Conservation (phyloP, 306 rosid species). For the Quercus aquifolioides region DNA sequence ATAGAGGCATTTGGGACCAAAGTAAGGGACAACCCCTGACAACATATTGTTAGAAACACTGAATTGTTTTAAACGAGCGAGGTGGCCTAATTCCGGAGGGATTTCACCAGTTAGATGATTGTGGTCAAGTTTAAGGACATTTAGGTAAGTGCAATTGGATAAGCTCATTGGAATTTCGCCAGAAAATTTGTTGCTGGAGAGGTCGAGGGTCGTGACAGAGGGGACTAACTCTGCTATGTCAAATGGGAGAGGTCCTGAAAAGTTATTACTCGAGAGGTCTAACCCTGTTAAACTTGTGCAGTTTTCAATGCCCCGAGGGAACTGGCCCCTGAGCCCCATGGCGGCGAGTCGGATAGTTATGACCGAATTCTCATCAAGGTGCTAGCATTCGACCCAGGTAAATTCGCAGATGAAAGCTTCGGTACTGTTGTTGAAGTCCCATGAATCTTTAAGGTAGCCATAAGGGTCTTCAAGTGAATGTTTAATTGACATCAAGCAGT, state of each 20-base stretch:
- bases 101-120: too few species aligned
- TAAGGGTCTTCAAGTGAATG: slow-evolving; percentile 47
- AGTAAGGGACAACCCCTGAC: too few species aligned
- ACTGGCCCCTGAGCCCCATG: slow-evolving; percentile 72
- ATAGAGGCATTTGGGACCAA: too few species aligned
- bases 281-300: slow-evolving; percentile 75
- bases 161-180: too few species aligned
- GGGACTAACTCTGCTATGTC: too few species aligned
- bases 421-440: slow-evolving; percentile 58
- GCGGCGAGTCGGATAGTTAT: slow-evolving; percentile 48
- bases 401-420: slow-evolving; percentile 71
- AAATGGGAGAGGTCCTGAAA: slow-evolving; percentile 22
- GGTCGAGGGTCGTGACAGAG: too few species aligned
- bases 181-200: too few species aligned
- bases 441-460: slow-evolving; percentile 36
- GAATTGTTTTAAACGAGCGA: too few species aligned
- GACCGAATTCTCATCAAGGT: slow-evolving; percentile 70
- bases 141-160: too few species aligned
- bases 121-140: too few species aligned
- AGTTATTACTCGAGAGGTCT: slow-evolving; percentile 63
- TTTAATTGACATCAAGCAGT: slow-evolving; percentile 49
- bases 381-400: slow-evolving; percentile 79
- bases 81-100: too few species aligned
- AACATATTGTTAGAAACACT: too few species aligned
- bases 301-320: slow-evolving; percentile 42